Evolutionary conservation across 768 basidiomycete genomes (phyloP), one percentile per base, ranked within the genome.

Genomic region (Suillus tomentosus): DNA sequence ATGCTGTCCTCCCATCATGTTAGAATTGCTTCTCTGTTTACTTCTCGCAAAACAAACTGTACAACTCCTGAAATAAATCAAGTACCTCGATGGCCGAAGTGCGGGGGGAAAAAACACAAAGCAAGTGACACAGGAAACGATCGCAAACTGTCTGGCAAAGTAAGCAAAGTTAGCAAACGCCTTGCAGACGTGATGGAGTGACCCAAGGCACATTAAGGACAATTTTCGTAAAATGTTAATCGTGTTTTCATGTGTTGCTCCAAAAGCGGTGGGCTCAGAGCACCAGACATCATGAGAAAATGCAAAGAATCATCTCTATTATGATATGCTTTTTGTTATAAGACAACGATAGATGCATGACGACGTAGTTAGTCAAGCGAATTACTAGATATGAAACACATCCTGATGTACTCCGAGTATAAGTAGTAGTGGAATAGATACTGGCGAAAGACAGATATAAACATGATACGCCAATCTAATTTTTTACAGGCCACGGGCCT

Each of bases 401-500:
- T 51, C 37, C 24, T 39, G 11, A 10, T 34, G 51, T 5, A 13
- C 9, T 34, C 5, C 19, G 19, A 54, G 31, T 36, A n/a, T n/a
- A 63, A n/a, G n/a, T n/a, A 27, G 48, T n/a, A 8, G 1, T 27
- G 8, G 24, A 15, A 50, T 27, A 36, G 11, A 13, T 34, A n/a
- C 19, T 3, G 19, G 10, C 3, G 7, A 19, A 19, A 34, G 19
- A 54, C 31, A 54, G 31, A 24, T 53, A 34, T n/a, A 6, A 8
- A n/a, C 10, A 17, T 19, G 1, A 45, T 24, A 31, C 9, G 1
- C 27, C 31, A 5, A 10, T 51, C 15, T n/a, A 34, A 34, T 1
- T 13, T 31, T 58, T 62, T 60, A 73, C 5, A 73, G 67, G 6
- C 73, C 74, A n/a, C 72, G 74, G 1, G 67, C 67, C 42, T 70